Base-by-base conservation (phyloP, 1,284 basidiomycete genomes). In the Vanrija sp. region DNA sequence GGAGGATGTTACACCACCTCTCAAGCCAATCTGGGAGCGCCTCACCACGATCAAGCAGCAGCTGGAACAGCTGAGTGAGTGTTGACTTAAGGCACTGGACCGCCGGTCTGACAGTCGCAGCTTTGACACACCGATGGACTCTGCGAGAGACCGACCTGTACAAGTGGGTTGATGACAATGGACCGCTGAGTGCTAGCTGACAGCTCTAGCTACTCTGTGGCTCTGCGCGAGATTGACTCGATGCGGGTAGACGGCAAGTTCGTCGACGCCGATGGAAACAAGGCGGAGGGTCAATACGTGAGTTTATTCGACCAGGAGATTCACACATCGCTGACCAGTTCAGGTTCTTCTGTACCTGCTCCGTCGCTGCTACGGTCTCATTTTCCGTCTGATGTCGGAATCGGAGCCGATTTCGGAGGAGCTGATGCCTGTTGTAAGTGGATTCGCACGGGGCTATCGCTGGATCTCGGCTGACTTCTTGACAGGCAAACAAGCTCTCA, bases 341-440 rank as follows among this genome's bases (percentile, higher is more conserved):
- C 65, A 95, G 92, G 91, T 93, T 9, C 79, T 98, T 49, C 81
- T 98, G 43, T 98, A 96, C 75, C 82, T 98, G 34, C 81, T 98
- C 52, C 82, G 95, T 64, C 84, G 95, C 72, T 98, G 95, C 79
- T 96, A 98, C 74, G 95, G 95, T 61, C 82, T 98, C 52, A 94
- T 97, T 66, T 98, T 97, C 77, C 85, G 89, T 26, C 78, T 98
- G 49, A 84, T 99, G 62, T 94, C 93, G 23, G 94, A 93, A n/a
- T 93, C 90, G 54, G 95, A 98, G 78, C 96, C 96, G 0, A 93
- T 99, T n/a, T 96, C 92, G 0, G 94, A 97, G 74, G 94, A 98
- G 74, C 79, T 98, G 29, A 96, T 96, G 88, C 94, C 94, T 6
- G 85, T 97, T 56, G 95, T 95, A 76, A 64, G 86, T 77, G 67